Evolutionary conservation across 2,329 filamentous ascomycete species (phyloP).

Genomic region (Aspergillus oerlinghausenensis): DNA sequence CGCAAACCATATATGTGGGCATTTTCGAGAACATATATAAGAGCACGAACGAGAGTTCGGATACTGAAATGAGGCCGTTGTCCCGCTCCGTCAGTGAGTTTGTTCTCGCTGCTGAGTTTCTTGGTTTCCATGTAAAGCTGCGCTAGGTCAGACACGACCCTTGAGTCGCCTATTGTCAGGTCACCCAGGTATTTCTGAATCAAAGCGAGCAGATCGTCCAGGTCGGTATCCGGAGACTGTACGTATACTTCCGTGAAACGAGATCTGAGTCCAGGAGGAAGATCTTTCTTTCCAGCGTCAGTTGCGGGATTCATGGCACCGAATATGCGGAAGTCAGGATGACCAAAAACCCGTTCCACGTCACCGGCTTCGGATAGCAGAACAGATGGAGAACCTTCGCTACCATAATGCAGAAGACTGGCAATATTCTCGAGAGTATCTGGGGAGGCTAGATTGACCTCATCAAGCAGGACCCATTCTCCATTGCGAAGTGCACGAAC

Average conservation of each 20-base stretch:
- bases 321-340: slow-evolving; percentile 92
- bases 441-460: slow-evolving; percentile 92
- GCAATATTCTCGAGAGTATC: slow-evolving; percentile 93
- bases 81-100: slow-evolving; percentile 87
- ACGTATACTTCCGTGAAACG: slow-evolving; percentile 96
- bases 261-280: slow-evolving; percentile 82
- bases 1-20: slow-evolving; percentile 78
- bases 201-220: slow-evolving; percentile 81
- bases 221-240: slow-evolving; percentile 77
- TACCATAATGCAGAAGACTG: slow-evolving; percentile 73
- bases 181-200: slow-evolving; percentile 82
- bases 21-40: slow-evolving; percentile 84
- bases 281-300: slow-evolving; percentile 91
- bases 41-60: slow-evolving; percentile 81
- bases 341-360: slow-evolving; percentile 81
- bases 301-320: slow-evolving; percentile 99
- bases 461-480: slow-evolving; percentile 94
- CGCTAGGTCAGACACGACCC: slow-evolving; percentile 74
- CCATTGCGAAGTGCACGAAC: slow-evolving; percentile 94
- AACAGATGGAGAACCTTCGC: slow-evolving; percentile 70
- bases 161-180: slow-evolving; percentile 65
- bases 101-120: slow-evolving; percentile 71
- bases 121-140: slow-evolving; percentile 86
- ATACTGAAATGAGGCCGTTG: slow-evolving; percentile 97
- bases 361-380: slow-evolving; percentile 90